These are phyloP conservation scores for Trypanosoma rangeli DNA, from an alignment of 208 protist genomes.

Conservation along the genomic window DNA sequence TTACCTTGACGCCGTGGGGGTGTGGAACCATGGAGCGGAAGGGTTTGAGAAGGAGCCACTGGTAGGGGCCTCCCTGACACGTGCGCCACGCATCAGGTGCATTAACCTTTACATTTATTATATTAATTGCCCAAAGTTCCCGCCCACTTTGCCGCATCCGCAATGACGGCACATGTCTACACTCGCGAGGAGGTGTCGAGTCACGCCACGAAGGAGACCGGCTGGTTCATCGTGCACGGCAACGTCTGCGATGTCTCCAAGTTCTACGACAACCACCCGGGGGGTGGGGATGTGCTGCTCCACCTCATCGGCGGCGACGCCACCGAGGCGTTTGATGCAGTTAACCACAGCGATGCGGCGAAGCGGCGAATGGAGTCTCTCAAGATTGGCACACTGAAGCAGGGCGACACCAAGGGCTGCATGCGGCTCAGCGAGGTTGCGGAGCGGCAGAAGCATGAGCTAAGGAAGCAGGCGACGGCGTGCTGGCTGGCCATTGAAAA, in stretches of 20 bases:
- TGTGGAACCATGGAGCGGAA: too few relatives aligned
- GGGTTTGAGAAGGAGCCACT: too few relatives aligned
- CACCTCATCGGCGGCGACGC: constrained; percentile 70
- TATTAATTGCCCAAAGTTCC: too few relatives aligned
- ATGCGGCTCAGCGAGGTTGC: constrained; percentile 34
- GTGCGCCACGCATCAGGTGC: too few relatives aligned
- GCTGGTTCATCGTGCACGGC: constrained; percentile 84
- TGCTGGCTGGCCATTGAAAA: constrained; percentile 81
- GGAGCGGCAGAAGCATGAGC: constrained; percentile 34
- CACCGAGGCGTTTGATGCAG: constrained; percentile 70
- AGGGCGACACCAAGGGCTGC: not conserved
- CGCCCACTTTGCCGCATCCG: too few relatives aligned
- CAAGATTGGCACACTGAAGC: constrained; percentile 38
- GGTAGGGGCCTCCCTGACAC: too few relatives aligned
- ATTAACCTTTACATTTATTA: too few relatives aligned
- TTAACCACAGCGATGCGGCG: constrained; percentile 58
- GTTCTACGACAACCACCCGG: constrained; percentile 84
- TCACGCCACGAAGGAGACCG: constrained; percentile 52
- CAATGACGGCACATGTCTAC: constrained; percentile 24
- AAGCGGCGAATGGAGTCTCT: constrained; percentile 39
- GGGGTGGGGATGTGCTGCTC: constrained; percentile 72
- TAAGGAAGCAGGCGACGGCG: constrained; percentile 9
- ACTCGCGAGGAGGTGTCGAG: constrained; percentile 52
- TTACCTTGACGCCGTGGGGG: too few relatives aligned
- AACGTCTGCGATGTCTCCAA: constrained; percentile 72